Base-by-base conservation (phyloP, 148 eudicot genomes). In the Arctostaphylos glauca region DNA sequence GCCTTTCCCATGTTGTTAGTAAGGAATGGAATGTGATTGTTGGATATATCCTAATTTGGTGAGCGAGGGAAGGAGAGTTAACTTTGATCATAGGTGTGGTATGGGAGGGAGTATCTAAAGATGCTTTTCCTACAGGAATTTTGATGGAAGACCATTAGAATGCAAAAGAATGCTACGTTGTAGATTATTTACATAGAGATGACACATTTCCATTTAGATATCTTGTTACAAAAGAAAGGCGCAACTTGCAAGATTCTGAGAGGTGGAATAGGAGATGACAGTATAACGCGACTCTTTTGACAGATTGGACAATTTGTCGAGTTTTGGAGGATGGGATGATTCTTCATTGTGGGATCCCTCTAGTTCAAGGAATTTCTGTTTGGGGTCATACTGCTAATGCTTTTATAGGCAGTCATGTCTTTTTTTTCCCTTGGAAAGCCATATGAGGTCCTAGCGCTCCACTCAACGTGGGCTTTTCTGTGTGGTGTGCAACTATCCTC, bases 301-400 rank as follows among this genome's bases (percentile, higher is more conserved):
- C 67, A n/a, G 67, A 64, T 64, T 64, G 38, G 70, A 23, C 70
- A 9, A 64, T 41, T 7, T 64, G 70, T 64, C 38, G 38, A 23
- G 70, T 64, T 64, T 64, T 23, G 70, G 70, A 23, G 70, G 70
- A 64, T 64, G 70, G 41, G 70, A 64, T 64, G 70, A 64, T 64
- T 62, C 41, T 23, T 64, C 8, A 5, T 9, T 64, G 2, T 23
- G 41, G 7, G 38, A 64, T 9, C 14, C 9, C 3, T 23, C 13
- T 64, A 5, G 4, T 25, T 64, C 43, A 64, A 23, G 43, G 6
- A 64, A 64, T 10, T 64, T 25, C 12, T 41, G 25, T 38, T 23
- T 64, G 12, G 25, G 6, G 8, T 64, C 71, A 64, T 25, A 64
- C 71, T 64, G 23, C 38, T 64, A 64, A 25, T 64, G 43, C 41